Base-by-base conservation (phyloP, 2,329 filamentous ascomycete species). In the Lojkania enalia region DNA sequence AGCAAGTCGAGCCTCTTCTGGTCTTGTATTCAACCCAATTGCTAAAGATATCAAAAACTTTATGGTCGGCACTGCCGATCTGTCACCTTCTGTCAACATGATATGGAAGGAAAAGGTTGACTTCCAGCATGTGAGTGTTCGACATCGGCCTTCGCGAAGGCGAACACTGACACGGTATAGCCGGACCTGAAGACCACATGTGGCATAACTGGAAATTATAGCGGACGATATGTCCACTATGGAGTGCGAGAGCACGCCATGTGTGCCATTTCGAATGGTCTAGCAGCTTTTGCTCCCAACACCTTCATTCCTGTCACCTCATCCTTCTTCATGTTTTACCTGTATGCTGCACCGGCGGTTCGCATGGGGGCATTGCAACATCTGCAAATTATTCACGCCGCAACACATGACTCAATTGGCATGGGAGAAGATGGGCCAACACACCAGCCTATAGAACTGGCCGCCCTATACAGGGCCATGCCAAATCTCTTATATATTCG, bases 31-130 rank as follows among this genome's bases (percentile, higher is more conserved):
- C 46, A 79, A 80, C 46, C 75, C 77, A 0, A 58, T 82, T 1
- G 75, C 79, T 51, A 87, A 96, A 65, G 90, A 96, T 73, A 74
- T 96, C 61, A 96, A 96, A 81, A 77, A 78, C 62, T 97, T 97
- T 86, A 85, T 94, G 74, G 90, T 95, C 81, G 74, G 88, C 78
- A 57, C 48, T 5, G 41, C 49, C 27, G 86, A 83, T 67, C 69
- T 57, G 67, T 86, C 62, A 78, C 74, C 85, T 77, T 52, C 52
- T 0, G 50, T 60, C 12, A 65, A 64, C 53, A 77, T 83, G 73
- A 74, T 72, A 14, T 82, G 76, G 73, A 62, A 66, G 4, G 70
- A 67, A 35, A 76, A 76, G 50, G 64, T 32, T 71, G 77, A 46
- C 77, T 80, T 61, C 75, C 80, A 53, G 66, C 74, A 76, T 36